phyloP scores from a whole-genome alignment of 306 rosid species.

The Rosa persica region DNA sequence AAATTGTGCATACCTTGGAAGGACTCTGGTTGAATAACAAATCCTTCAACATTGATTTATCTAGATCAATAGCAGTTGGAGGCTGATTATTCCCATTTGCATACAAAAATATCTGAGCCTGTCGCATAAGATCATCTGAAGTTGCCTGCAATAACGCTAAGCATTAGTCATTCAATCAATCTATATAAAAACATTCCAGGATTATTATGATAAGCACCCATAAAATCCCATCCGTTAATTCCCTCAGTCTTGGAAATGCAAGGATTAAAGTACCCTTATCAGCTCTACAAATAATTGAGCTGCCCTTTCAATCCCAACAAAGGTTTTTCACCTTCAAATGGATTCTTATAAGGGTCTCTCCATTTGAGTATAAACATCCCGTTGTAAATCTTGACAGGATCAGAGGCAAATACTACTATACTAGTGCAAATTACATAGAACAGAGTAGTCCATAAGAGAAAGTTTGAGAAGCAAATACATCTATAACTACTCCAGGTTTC shows the following conservation, averaged over 20 bases:
- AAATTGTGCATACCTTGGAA: slow-evolving; percentile 53
- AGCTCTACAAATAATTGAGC: background rate
- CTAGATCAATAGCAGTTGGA: slow-evolving; percentile 84
- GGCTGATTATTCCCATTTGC: slow-evolving; percentile 77
- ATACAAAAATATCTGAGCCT: slow-evolving; percentile 77
- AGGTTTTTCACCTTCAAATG: background rate
- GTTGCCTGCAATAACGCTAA: slow-evolving; percentile 57
- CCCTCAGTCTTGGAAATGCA: background rate
- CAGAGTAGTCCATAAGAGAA: background rate
- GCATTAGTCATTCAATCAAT: slow-evolving; percentile 21
- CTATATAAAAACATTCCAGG: background rate
- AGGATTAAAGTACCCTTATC: background rate
- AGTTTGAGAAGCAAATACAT: background rate
- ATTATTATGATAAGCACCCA: background rate
- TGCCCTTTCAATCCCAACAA: background rate
- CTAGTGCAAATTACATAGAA: background rate
- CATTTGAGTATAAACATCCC: background rate
- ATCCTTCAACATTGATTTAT: slow-evolving; percentile 73
- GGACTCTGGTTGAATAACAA: slow-evolving; percentile 90
- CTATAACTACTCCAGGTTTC: background rate
- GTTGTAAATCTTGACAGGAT: background rate
- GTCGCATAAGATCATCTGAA: slow-evolving; percentile 82
- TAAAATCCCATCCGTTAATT: background rate
- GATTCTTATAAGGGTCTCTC: background rate
- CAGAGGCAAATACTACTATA: background rate